Percentiles rank a stretch among this genome's conserved stretches.
These are phyloP conservation scores for Fusarium sp. DNA, from an alignment of 2,329 filamentous ascomycete species.

Conservation along the genomic window DNA sequence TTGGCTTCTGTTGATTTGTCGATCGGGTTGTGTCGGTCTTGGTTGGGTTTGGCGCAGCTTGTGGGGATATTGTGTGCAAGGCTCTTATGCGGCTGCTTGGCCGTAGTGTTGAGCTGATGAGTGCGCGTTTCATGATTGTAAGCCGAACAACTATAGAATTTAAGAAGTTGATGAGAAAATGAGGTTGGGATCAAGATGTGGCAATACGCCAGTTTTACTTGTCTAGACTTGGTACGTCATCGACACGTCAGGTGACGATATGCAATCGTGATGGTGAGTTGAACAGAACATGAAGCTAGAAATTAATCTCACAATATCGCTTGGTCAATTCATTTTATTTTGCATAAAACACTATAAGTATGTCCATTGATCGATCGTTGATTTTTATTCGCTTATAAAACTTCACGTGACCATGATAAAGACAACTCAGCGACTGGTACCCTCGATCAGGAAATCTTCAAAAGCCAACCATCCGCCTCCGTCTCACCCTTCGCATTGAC, in stretches of 20 bases:
- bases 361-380: no score
- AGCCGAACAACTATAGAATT: rapidly evolving
- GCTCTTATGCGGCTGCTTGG: rapidly evolving
- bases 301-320: neutral
- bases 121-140: constrained; percentile 7
- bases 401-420: neutral
- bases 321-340: no score
- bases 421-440: neutral
- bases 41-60: rapidly evolving
- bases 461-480: constrained; percentile 37
- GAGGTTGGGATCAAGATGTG: neutral
- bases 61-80: neutral
- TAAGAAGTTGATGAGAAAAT: neutral
- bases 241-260: neutral
- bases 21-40: rapidly evolving
- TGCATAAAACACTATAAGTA: neutral
- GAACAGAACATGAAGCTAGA: neutral
- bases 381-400: neutral
- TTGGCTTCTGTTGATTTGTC: neutral
- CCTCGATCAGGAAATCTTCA: constrained; percentile 23
- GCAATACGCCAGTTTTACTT: neutral
- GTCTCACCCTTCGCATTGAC: constrained; percentile 39
- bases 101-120: neutral
- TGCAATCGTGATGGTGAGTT: neutral
- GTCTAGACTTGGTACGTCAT: constrained; percentile 28